Evolutionary conservation across 2,329 filamentous ascomycete species (phyloP).

Genomic region (Dactylellina leptospora): DNA sequence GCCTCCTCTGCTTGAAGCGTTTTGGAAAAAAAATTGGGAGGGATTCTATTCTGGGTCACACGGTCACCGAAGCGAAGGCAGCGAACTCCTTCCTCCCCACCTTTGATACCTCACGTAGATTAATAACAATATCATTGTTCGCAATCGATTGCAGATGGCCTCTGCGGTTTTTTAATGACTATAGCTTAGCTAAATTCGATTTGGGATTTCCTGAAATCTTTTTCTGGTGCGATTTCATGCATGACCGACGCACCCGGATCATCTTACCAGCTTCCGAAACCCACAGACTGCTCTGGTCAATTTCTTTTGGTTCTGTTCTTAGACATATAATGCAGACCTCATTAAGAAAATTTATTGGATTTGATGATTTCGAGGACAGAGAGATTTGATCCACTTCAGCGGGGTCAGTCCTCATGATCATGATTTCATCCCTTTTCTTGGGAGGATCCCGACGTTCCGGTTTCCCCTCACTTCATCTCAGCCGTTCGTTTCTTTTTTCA

Average conservation of each 20-base stretch:
- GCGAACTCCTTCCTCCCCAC: conserved; percentile 15
- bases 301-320: conserved; percentile 26
- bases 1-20: conserved; percentile 31
- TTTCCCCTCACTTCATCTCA: conserved; percentile 48
- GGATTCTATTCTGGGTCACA: conserved; percentile 31
- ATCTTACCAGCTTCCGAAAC: conserved; percentile 34
- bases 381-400: conserved; percentile 47
- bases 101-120: conserved; percentile 15
- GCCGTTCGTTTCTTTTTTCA: conserved; percentile 40
- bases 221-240: conserved; percentile 17
- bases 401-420: conserved; percentile 48
- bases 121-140: conserved; percentile 33
- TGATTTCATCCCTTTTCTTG: conserved; percentile 50
- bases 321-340: conserved; percentile 19
- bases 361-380: conserved; percentile 20
- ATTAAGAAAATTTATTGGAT: conserved; percentile 25
- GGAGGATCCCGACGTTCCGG: conserved; percentile 51
- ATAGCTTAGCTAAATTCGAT: too few relatives aligned
- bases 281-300: conserved; percentile 48
- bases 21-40: conserved; percentile 44
- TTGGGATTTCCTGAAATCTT: too few relatives aligned
- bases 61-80: conserved; percentile 36
- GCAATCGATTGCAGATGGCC: conserved; percentile 7
- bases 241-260: conserved; percentile 34
- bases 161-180: too few relatives aligned